Evolutionary conservation across 2,329 filamentous ascomycete genomes (phyloP).

Genomic region (Cephalotrichum gorgonifer): DNA sequence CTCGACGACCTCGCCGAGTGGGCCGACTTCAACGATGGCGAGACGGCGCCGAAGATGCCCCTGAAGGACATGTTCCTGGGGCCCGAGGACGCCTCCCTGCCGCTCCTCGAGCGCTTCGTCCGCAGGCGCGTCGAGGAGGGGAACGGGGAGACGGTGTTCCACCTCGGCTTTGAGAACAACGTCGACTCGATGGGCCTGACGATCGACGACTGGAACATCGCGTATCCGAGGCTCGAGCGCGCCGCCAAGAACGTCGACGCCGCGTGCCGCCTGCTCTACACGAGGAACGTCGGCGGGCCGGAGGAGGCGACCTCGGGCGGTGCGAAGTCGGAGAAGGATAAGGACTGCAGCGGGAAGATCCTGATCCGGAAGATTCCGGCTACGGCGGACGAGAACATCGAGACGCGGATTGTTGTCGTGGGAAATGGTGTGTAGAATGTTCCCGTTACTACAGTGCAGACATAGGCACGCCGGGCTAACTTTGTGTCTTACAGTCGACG

Average conservation of each 20-base stretch:
- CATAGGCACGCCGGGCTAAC: constrained; percentile 2
- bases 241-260: constrained; percentile 58
- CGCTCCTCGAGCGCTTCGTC: constrained; percentile 55
- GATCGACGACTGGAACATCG: constrained; percentile 63
- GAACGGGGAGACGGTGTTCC: constrained; percentile 81
- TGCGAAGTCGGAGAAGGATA: constrained; percentile 65
- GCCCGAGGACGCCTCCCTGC: constrained; percentile 47
- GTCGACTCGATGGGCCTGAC: constrained; percentile 75
- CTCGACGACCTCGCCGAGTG: constrained; percentile 79
- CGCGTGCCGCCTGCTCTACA: constrained; percentile 73
- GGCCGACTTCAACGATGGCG: constrained; percentile 61
- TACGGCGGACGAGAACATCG: constrained; percentile 78
- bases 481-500: constrained; percentile 68
- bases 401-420: constrained; percentile 92
- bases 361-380: constrained; percentile 67
- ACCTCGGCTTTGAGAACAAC: constrained; percentile 83
- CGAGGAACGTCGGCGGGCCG: constrained; percentile 77
- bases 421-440: constrained; percentile 60
- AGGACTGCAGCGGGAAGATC: constrained; percentile 73
- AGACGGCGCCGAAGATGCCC: constrained; percentile 49
- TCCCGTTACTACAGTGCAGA: constrained; percentile 4
- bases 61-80: constrained; percentile 69
- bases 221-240: constrained; percentile 53
- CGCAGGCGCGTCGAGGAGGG: constrained; percentile 67
- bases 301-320: constrained; percentile 64